These are phyloP conservation scores for Neurospora sp. DNA, from an alignment of 2,329 filamentous ascomycete species.

Conservation along the genomic window DNA sequence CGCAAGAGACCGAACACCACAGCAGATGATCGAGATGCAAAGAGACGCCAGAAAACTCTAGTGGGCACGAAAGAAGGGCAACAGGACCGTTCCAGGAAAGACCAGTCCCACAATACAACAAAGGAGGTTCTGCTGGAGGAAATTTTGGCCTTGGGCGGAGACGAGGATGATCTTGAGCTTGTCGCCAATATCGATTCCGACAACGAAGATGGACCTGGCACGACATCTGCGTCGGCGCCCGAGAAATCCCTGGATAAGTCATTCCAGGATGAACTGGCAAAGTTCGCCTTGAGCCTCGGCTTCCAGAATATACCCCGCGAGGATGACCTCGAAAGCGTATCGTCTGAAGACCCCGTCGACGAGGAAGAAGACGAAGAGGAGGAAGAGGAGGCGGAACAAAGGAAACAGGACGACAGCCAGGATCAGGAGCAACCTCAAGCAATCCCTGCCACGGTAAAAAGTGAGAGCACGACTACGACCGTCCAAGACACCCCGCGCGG, in stretches of 20 bases:
- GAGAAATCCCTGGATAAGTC: constrained; percentile 18
- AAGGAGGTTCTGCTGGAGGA: constrained; percentile 41
- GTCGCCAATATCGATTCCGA: constrained; percentile 45
- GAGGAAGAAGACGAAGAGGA: constrained; percentile 22
- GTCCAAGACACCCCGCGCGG: constrained; percentile 19
- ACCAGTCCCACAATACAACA: constrained; percentile 14
- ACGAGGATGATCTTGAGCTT: constrained; percentile 53
- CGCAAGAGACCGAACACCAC: constrained; percentile 27
- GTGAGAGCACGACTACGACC: not conserved
- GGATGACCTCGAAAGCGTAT: constrained; percentile 21
- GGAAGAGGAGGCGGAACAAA: constrained; percentile 22
- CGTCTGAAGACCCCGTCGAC: constrained; percentile 22
- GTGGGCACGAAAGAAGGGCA: constrained; percentile 19
- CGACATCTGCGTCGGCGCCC: constrained; percentile 15
- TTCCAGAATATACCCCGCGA: constrained; percentile 34
- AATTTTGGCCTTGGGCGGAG: constrained; percentile 54
- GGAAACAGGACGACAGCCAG: constrained; percentile 23
- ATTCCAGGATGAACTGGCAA: constrained; percentile 39
- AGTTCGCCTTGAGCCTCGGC: constrained; percentile 40
- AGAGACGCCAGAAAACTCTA: constrained; percentile 21
- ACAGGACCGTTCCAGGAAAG: constrained; percentile 10
- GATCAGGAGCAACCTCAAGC: constrained; percentile 12
- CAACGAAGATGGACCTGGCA: constrained; percentile 30
- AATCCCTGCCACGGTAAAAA: not conserved
- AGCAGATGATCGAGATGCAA: constrained; percentile 21